Base-by-base conservation (phyloP, 192 early-diverging fungal genomes). In the Podila horticola region DNA sequence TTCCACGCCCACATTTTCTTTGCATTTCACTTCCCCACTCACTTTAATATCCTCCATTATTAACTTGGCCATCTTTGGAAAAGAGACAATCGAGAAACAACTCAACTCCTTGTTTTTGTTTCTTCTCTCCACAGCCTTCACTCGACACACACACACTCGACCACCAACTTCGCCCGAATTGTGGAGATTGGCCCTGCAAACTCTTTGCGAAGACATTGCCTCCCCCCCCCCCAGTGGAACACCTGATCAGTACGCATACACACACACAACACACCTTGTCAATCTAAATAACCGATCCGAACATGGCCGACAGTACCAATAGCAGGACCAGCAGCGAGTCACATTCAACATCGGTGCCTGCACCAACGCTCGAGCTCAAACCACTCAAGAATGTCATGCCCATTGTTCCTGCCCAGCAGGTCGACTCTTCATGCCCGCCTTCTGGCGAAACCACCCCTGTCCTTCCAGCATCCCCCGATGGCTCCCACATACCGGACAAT, bases 311-410 rank as follows among this genome's bases (percentile, higher is more conserved):
- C 29, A 45, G 45, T 24, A 48, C n/a, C 70, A 49, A 20, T 34
- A 45, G 12, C 11, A 45, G 41, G n/a, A 34, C 49, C 20, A 26
- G 12, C 7, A 55, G 34, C 20, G 38, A 52, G 45, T 34, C 45
- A 15, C 38, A 22, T 34, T n/a, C 63, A 24, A 61, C 62, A 41
- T 41, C 34, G 7, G 6, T 15, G 0, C 13, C 57, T 4, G 58
- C 69, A 22, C 68, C 70, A 7, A 41, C 51, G 0, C 50, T 79
- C 38, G 75, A 79, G 52, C 28, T 71, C 10, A 79, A 79, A 52
- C 75, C 75, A 1, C 65, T 72, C 48, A 79, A 79, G 61, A 79
- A 79, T 24, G 70, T 79, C 69, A 79, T 79, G 70, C 75, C 75
- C n/a, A 79, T 79, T 19, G 75, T 79, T 15, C 75, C 75, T 3